Conservation (phyloP, 2,329 filamentous ascomycete genomes). For the Cytospora paraplurivora region DNA sequence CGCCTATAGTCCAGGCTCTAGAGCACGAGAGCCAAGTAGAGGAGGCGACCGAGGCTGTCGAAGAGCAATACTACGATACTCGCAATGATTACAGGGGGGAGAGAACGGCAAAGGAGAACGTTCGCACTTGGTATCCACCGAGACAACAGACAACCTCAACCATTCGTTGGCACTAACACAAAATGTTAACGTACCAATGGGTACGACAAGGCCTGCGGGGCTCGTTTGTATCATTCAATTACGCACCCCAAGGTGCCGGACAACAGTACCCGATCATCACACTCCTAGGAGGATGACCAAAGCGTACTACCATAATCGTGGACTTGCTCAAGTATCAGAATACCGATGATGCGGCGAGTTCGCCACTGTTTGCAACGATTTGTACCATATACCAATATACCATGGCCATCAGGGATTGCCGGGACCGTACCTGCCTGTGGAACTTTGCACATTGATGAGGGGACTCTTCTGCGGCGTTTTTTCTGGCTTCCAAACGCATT, state of each 20-base stretch:
- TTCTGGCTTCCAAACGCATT: slow-evolving; percentile 6
- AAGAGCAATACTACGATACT: slow-evolving; percentile 45
- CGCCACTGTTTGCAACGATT: slow-evolving; percentile 1
- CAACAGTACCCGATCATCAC: not conserved
- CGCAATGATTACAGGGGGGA: slow-evolving; percentile 43
- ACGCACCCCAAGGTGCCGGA: not conserved
- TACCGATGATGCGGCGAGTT: not conserved
- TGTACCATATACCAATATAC: slow-evolving; percentile 10
- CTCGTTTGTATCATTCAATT: not conserved
- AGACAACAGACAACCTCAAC: slow-evolving; percentile 3
- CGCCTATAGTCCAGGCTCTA: slow-evolving; percentile 50
- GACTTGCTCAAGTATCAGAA: not conserved
- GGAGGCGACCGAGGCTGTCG: slow-evolving; percentile 44
- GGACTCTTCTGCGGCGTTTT: slow-evolving; percentile 17
- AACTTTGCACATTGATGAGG: not conserved
- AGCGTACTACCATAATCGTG: not conserved
- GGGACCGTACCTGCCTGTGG: slow-evolving; percentile 5
- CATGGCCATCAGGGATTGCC: not conserved
- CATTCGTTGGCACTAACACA: slow-evolving; percentile 11
- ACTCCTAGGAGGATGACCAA: not conserved
- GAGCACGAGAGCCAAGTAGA: slow-evolving; percentile 43
- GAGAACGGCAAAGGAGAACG: slow-evolving; percentile 31
- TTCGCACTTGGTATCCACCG: slow-evolving; percentile 29
- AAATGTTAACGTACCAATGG: not conserved
- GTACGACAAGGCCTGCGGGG: not conserved